phyloP scores from a whole-genome alignment of 192 early-diverging fungal species.

The Mortierella claussenii region DNA sequence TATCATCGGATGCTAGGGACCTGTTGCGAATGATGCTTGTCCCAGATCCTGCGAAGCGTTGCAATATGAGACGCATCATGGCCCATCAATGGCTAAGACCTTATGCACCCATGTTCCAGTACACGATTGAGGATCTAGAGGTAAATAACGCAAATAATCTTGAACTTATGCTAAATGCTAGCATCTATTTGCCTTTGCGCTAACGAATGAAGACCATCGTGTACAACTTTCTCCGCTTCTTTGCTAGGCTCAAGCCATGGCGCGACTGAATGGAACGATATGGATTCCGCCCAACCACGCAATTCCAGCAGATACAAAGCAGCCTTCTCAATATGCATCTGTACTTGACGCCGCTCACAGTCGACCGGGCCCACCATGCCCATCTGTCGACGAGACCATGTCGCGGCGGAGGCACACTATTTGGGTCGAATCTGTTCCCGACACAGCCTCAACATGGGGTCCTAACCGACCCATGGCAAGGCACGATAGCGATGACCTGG shows the following conservation, averaged over 20 bases:
- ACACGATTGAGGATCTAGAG: constrained; percentile 47
- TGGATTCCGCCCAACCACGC: constrained; percentile 36
- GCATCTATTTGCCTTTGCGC: background rate
- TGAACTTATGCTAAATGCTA: background rate
- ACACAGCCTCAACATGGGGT: constrained; percentile 9
- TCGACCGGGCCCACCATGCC: constrained; percentile 23
- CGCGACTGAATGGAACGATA: constrained; percentile 27
- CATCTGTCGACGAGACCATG: constrained; percentile 15
- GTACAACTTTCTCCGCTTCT: too few species aligned
- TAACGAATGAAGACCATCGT: too few species aligned
- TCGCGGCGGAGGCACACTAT: constrained; percentile 36
- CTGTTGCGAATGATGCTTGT: constrained; percentile 91
- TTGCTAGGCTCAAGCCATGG: constrained; percentile 43
- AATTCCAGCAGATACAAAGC: background rate
- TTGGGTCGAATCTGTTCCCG: constrained; percentile 31
- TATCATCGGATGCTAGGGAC: constrained; percentile 79
- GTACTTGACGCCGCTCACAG: background rate
- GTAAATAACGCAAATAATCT: background rate
- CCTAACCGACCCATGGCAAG: background rate
- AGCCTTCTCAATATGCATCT: background rate
- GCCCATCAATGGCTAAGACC: constrained; percentile 74
- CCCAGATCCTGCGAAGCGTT: constrained; percentile 84
- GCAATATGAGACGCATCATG: constrained; percentile 80
- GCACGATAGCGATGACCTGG: constrained; percentile 26
- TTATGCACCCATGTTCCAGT: constrained; percentile 59